Evolutionary conservation across 2,329 filamentous ascomycete genomes (phyloP), one percentile per base, ranked within the genome.

Genomic region (Leptographium flavum): DNA sequence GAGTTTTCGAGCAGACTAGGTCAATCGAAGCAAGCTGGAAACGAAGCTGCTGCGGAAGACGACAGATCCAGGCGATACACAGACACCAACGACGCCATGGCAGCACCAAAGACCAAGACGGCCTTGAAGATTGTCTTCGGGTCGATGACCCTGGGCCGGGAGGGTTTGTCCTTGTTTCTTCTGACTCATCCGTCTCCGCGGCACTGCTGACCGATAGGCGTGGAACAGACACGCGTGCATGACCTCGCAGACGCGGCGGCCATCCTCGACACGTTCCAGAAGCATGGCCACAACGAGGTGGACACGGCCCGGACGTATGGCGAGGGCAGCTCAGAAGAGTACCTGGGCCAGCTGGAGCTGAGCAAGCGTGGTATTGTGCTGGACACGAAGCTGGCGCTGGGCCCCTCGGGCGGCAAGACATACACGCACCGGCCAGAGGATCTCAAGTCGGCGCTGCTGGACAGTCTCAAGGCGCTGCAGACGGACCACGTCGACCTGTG

Each of bases 221-320:
- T 48, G 11, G 53, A 55, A 28, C 54, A 57, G 52, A 48, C 54
- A 2, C 56, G 57, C 3, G 54, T 61, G 1, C 48, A 56, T 39
- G 48, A 52, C n/a, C 42, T 59, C 8, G 40, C 74, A 39, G 74
- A 78, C 25, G 77, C 70, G 58, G 76, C 73, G 47, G 67, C 69
- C 49, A 73, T 73, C 43, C 67, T 85, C 31, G 75, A 83, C 57
- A 67, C 75, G 49, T 76, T 85, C 56, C 76, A 82, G 57, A 64
- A 67, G 23, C 68, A 76, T 54, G 80, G 80, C 17, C 79, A 83
- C 61, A 71, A 74, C 54, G 81, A 86, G 54, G 59, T 86, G 43
- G 81, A 86, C 57, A 84, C 80, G 1, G 80, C 81, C 0, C 70
- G 80, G 14, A 58, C 70, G 4, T 86, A 86, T 51, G 67, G 80